phyloP scores from a whole-genome alignment of 345 rosid species.

The Viola odorata region DNA sequence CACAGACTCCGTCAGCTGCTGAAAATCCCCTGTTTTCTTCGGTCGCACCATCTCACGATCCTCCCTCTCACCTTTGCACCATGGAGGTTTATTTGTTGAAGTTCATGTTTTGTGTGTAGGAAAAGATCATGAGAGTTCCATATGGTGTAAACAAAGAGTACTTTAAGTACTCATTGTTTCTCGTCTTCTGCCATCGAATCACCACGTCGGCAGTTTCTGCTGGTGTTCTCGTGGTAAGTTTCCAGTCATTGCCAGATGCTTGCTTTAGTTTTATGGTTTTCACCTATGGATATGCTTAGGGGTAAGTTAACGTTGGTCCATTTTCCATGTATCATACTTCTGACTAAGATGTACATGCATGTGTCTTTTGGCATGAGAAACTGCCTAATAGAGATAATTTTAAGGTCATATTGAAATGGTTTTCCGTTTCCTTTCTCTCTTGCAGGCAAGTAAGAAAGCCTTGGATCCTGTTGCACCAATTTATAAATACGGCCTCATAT shows the following conservation, averaged over 20 bases:
- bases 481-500: slow-evolving; percentile 72
- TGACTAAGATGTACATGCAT: background rate
- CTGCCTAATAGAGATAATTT: background rate
- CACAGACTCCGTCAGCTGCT: too few species aligned
- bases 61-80: too few species aligned
- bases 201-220: slow-evolving; percentile 89
- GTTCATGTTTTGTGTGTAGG: slow-evolving; percentile 33
- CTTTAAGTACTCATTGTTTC: slow-evolving; percentile 77
- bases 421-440: slow-evolving; percentile 10
- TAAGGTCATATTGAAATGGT: background rate
- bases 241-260: background rate
- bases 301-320: background rate
- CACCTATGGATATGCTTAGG: background rate
- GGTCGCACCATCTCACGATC: too few species aligned
- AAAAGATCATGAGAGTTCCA: slow-evolving; percentile 89
- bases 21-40: too few species aligned
- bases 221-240: slow-evolving; percentile 52
- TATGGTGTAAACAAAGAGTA: slow-evolving; percentile 75
- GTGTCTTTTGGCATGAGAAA: background rate
- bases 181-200: slow-evolving; percentile 89
- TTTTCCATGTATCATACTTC: background rate
- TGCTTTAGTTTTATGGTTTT: background rate
- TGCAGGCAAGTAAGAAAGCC: slow-evolving; percentile 70
- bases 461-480: slow-evolving; percentile 90
- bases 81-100: background rate